These are phyloP conservation scores for Schizochytrium sp. DNA, from an alignment of 108 stramenopile species.

Conservation along the genomic window DNA sequence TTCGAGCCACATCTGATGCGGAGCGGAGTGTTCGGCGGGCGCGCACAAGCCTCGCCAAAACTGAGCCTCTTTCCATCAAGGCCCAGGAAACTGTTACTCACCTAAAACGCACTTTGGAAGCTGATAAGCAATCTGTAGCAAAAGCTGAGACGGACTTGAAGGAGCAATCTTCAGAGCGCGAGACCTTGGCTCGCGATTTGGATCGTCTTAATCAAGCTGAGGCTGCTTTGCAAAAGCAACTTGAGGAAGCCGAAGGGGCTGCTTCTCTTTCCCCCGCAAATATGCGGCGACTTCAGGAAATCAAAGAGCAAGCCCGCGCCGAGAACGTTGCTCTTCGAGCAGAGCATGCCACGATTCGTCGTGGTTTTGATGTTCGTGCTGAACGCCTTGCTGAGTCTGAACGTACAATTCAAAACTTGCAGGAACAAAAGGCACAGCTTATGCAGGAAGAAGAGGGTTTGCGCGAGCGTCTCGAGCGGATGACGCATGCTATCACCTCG, in stretches of 20 bases:
- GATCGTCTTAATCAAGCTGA: slow-evolving; percentile 4
- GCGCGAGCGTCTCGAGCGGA: slow-evolving; percentile 62
- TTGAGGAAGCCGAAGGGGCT: slow-evolving; percentile 23
- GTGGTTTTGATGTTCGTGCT: neutral
- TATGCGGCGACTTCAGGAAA: neutral
- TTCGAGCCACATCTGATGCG: slow-evolving; percentile 74
- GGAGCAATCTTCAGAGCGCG: slow-evolving; percentile 66
- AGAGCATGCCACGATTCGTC: slow-evolving; percentile 26
- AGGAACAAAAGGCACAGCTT: neutral
- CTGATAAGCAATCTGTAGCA: slow-evolving; percentile 76
- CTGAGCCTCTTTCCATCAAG: slow-evolving; percentile 83
- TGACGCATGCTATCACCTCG: slow-evolving; percentile 72
- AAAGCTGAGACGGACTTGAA: slow-evolving; percentile 79
- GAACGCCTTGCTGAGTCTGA: neutral
- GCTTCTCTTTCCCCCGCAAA: neutral
- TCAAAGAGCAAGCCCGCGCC: slow-evolving; percentile 37
- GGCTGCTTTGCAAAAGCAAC: neutral
- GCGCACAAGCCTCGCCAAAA: slow-evolving; percentile 77
- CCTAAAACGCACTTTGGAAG: slow-evolving; percentile 77
- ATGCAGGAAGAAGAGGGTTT: neutral
- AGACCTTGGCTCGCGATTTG: neutral
- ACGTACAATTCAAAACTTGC: neutral
- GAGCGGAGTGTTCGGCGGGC: slow-evolving; percentile 82
- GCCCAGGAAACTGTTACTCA: slow-evolving; percentile 82
- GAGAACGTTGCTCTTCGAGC: slow-evolving; percentile 8